Base-by-base conservation (phyloP, 2,329 filamentous ascomycete genomes). In the Thermoascus crustaceus region DNA sequence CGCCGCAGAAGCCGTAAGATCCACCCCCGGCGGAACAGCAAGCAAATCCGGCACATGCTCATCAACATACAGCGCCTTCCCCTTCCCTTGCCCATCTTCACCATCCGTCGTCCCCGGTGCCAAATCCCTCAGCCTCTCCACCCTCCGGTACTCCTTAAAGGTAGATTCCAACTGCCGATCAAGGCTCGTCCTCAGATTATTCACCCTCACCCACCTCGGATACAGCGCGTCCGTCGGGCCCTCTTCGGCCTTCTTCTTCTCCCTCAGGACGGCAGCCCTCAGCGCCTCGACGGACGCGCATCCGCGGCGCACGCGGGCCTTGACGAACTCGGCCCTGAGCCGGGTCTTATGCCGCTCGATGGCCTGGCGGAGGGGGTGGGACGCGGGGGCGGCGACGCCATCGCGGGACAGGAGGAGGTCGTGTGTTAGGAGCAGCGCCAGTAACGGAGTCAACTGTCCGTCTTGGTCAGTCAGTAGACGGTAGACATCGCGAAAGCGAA, bases 201-300 rank as follows among this genome's bases (percentile, higher is more conserved):
- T 98, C 43, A 96, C 71, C 2, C 91, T 78, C 25, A 94, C 77
- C 91, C 91, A 98, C 35, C 91, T 78, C n/a, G 87, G 88, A 53
- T 89, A 83, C 25, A 58, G 43, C 4, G 53, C 49, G 7, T 47
- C 16, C 4, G 45, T 45, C 23, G 52, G 44, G 4, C 41, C 38
- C 0, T 57, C 57, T 2, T 56, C 50, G 21, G 72, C 63, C 41
- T 73, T 64, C 5, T 42, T 29, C 41, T 63, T 54, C 46, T 63
- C 51, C 8, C 46, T 44, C 6, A 55, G 37, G n/a, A 67, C 42
- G 7, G 39, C 48, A 23, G 48, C 47, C 46, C 55, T 64, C 35
- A 95, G 69, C 0, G 73, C 73, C 3, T 83, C 78, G 1, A 93
- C 44, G 0, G 83, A 78, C 0, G 78, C 66, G 35, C 80, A 78